A percentile compares a stretch with the other conserved stretches of the same genome.
These are phyloP conservation scores for Trametes gibbosa DNA, from an alignment of 768 basidiomycete genomes.

Conservation along the genomic window DNA sequence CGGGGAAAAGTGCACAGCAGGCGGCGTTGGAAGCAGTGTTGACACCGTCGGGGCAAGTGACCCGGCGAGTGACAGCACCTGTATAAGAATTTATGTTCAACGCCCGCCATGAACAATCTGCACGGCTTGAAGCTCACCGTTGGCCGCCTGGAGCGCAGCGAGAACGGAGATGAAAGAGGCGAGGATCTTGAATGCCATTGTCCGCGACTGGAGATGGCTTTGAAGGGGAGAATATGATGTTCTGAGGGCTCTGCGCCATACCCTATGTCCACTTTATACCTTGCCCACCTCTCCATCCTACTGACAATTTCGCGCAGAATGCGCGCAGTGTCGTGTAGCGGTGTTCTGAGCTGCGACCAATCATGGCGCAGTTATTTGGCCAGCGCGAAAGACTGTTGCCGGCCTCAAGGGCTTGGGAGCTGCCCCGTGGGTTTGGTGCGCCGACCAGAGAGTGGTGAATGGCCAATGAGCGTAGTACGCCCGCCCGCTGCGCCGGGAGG, in stretches of 20 bases:
- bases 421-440: slow-evolving; percentile 5
- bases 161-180: slow-evolving; percentile 6
- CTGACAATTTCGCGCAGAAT: background rate
- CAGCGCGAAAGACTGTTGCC: slow-evolving; percentile 2
- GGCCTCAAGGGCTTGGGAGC: background rate
- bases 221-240: background rate
- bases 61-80: slow-evolving; percentile 18
- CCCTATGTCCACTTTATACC: background rate
- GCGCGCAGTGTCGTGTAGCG: background rate
- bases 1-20: slow-evolving; percentile 12
- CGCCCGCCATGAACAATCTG: too few relatives aligned
- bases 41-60: slow-evolving; percentile 13
- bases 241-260: background rate
- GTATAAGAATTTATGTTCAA: background rate
- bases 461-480: slow-evolving; percentile 1
- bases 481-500: background rate
- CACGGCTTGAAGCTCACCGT: slow-evolving; percentile 3
- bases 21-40: slow-evolving; percentile 14
- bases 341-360: background rate
- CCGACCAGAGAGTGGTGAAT: background rate
- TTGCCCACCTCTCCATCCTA: background rate
- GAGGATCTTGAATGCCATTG: slow-evolving; percentile 13
- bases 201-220: background rate
- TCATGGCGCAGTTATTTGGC: background rate
- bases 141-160: slow-evolving; percentile 12